These are phyloP conservation scores for Wickerhamiella allomyrinae DNA, from an alignment of 805 yeast species.

Conservation along the genomic window DNA sequence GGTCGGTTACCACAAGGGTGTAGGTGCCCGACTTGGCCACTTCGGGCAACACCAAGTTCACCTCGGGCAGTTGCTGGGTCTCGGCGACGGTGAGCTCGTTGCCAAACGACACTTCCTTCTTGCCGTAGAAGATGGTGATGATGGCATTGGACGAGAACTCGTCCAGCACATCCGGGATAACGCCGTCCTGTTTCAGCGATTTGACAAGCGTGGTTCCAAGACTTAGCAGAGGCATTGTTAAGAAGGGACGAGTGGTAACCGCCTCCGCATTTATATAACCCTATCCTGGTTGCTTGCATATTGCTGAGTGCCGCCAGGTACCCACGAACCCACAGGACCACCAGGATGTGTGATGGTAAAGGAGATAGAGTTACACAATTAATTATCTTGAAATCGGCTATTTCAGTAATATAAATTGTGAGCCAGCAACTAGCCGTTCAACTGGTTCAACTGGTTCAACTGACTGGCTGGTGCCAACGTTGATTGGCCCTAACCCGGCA, in stretches of 20 bases:
- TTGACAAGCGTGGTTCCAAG: constrained; percentile 24
- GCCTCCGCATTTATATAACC: background rate
- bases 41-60: constrained; percentile 48
- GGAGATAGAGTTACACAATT: too few relatives aligned
- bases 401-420: too few relatives aligned
- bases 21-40: constrained; percentile 35
- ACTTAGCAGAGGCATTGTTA: constrained; percentile 21
- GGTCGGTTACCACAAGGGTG: constrained; percentile 74
- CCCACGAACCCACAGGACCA: too few relatives aligned
- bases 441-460: too few relatives aligned
- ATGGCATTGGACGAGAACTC: constrained; percentile 24
- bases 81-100: constrained; percentile 50
- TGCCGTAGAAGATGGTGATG: constrained; percentile 43
- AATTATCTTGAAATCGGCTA: too few relatives aligned
- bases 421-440: too few relatives aligned
- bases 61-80: constrained; percentile 51
- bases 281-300: too few relatives aligned
- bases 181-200: constrained; percentile 28
- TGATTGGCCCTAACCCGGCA: too few relatives aligned
- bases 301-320: too few relatives aligned
- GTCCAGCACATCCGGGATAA: constrained; percentile 31
- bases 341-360: too few relatives aligned
- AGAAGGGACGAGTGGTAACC: background rate
- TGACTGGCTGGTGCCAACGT: too few relatives aligned
- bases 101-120: constrained; percentile 66